Conservation (phyloP, 108 stramenopile species). For the Skeletonema costatum region DNA sequence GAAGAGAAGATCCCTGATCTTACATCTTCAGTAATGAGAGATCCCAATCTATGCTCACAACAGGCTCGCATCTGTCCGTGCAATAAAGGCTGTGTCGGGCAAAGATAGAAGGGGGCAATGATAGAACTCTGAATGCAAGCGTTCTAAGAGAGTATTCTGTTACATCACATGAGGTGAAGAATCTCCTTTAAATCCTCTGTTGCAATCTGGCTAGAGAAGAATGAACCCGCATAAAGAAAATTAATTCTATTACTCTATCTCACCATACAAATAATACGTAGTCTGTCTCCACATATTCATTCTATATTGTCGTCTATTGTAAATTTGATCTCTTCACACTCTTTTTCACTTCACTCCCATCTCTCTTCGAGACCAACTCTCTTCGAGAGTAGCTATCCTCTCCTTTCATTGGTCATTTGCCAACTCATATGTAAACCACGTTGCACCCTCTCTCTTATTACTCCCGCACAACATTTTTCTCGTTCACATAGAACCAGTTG, state of each 20-base stretch:
- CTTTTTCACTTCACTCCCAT: neutral
- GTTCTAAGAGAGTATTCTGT: neutral
- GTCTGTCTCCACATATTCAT: neutral
- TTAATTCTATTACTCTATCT: neutral
- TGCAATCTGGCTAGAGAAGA: too few species aligned
- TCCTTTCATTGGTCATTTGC: neutral
- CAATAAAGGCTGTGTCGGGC: neutral
- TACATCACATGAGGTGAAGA: neutral
- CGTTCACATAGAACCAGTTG: slow-evolving; percentile 79
- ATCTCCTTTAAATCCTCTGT: neutral
- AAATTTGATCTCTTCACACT: neutral
- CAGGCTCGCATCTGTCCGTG: neutral
- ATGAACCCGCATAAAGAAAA: neutral
- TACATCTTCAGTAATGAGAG: too few species aligned
- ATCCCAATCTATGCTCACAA: too few species aligned
- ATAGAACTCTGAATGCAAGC: neutral
- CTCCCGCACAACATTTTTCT: slow-evolving; percentile 62
- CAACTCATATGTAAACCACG: neutral
- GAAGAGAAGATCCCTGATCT: too few species aligned
- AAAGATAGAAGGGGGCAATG: neutral
- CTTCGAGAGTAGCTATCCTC: neutral
- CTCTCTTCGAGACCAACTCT: neutral
- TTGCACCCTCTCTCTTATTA: neutral
- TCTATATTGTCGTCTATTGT: neutral
- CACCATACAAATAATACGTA: neutral